phyloP scores from a whole-genome alignment of 257 asterid species.

The Nicotiana paniculata region DNA sequence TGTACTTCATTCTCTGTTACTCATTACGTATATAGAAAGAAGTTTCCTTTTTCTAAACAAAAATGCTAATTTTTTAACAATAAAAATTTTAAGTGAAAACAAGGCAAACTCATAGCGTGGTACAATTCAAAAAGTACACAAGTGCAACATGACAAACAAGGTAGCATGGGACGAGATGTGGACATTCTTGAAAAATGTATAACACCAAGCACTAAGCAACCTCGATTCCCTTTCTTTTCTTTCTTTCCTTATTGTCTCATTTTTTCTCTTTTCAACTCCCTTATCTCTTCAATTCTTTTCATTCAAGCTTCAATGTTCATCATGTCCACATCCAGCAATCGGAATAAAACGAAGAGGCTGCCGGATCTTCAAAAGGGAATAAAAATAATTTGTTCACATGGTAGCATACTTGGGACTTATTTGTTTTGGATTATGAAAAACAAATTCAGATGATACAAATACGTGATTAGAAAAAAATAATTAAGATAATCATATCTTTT shows the following conservation, averaged over 20 bases:
- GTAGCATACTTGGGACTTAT: not conserved
- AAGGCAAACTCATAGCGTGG: not conserved
- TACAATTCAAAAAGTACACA: not conserved
- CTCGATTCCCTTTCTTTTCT: not conserved
- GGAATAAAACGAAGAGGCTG: no score
- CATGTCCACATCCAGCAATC: no score
- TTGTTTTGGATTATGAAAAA: no score
- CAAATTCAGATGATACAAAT: no score
- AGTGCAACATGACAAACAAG: not conserved
- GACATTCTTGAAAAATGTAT: not conserved
- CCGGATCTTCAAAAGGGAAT: no score
- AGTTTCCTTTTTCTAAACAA: not conserved
- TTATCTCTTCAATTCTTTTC: no score
- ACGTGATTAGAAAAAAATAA: not conserved
- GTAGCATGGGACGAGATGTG: not conserved
- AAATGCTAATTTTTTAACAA: no score
- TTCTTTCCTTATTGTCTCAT: no score
- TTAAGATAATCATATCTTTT: no score
- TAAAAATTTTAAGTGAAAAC: not conserved
- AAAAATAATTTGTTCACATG: no score
- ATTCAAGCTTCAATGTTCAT: no score
- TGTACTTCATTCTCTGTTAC: not conserved
- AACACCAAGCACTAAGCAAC: not conserved
- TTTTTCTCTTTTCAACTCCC: no score
- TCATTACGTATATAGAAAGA: not conserved